Conservation (phyloP, 345 rosid species). For the Populus ilicifolia region DNA sequence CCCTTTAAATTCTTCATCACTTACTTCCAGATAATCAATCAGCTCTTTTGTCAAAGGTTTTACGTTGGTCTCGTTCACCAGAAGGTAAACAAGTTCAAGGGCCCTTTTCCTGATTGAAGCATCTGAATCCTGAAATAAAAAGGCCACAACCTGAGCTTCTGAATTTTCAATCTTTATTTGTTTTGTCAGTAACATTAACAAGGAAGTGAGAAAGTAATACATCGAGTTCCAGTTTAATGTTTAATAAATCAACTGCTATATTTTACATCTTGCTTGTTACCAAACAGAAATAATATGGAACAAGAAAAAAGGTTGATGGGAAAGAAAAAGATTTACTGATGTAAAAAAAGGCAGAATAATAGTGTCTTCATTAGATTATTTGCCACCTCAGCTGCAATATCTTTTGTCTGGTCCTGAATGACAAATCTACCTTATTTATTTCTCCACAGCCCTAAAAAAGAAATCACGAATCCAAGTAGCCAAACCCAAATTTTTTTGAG, state of each 20-base stretch:
- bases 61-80: conserved; percentile 89
- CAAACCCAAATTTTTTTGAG: neutral
- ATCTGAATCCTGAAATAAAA: conserved; percentile 80
- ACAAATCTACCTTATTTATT: neutral
- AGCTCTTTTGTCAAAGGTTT: conserved; percentile 86
- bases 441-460: neutral
- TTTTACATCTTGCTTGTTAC: neutral
- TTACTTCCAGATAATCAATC: conserved; percentile 90
- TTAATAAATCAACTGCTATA: neutral
- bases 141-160: conserved; percentile 27
- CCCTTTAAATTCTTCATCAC: conserved; percentile 93
- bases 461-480: neutral
- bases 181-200: conserved; percentile 10
- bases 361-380: neutral
- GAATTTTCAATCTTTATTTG: neutral
- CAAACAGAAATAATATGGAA: neutral
- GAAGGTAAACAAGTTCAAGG: conserved; percentile 78
- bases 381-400: neutral
- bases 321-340: neutral
- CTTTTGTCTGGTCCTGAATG: neutral
- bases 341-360: neutral
- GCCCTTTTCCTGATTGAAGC: conserved; percentile 98
- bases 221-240: neutral
- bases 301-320: neutral
- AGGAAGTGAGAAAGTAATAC: neutral